These are phyloP conservation scores for Exophiala alcalophila DNA, from an alignment of 2,329 filamentous ascomycete genomes.

Conservation along the genomic window DNA sequence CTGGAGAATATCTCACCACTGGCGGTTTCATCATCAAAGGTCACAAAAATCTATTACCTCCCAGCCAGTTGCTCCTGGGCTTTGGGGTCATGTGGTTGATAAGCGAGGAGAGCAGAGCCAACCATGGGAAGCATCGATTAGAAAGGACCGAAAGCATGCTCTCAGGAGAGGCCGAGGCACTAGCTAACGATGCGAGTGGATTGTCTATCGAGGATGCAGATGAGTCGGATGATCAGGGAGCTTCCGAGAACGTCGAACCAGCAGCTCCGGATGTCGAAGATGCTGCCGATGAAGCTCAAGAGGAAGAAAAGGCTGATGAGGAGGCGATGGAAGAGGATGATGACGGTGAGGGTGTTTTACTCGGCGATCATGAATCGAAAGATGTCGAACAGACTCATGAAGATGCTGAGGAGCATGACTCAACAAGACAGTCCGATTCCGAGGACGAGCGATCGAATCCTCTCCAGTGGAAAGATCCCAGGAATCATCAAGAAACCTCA, in stretches of 20 bases:
- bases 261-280: conserved; percentile 32
- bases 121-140: conserved; percentile 72
- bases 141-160: conserved; percentile 35
- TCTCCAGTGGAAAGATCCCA: conserved; percentile 9
- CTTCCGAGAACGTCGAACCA: conserved; percentile 30
- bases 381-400: conserved; percentile 37
- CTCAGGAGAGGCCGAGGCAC: conserved; percentile 29
- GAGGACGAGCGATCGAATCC: conserved; percentile 31
- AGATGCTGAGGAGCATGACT: conserved; percentile 22
- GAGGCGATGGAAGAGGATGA: conserved; percentile 39
- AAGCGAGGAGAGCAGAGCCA: conserved; percentile 79
- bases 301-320: conserved; percentile 34
- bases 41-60: conserved; percentile 87
- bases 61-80: conserved; percentile 80
- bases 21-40: conserved; percentile 80
- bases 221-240: conserved; percentile 33
- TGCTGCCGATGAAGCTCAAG: conserved; percentile 31
- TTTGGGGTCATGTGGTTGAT: conserved; percentile 86
- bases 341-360: conserved; percentile 39
- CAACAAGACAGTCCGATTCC: conserved; percentile 27
- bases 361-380: conserved; percentile 31
- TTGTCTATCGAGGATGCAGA: conserved; percentile 29
- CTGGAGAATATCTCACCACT: conserved; percentile 73
- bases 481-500: conserved; percentile 33
- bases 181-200: conserved; percentile 25